Evolutionary conservation across 495 filamentous ascomycete species (phyloP).

Genomic region (Aspergillus bridgeri): DNA sequence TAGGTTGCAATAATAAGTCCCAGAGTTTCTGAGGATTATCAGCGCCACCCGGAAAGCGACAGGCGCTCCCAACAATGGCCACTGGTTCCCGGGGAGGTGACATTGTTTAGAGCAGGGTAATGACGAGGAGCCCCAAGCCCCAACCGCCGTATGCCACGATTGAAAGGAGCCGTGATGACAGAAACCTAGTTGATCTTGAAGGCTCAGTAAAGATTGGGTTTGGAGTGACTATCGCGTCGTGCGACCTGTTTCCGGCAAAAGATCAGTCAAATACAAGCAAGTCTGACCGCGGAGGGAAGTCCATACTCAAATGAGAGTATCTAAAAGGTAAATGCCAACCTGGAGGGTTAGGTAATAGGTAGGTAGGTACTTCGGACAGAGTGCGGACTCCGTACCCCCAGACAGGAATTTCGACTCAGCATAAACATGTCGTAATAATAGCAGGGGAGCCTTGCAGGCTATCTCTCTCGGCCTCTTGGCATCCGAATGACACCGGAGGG

Average conservation of each 20-base stretch:
- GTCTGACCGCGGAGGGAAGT: neutral
- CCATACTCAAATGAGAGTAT: neutral
- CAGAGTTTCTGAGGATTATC: slow-evolving; percentile 14
- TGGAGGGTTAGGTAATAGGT: neutral
- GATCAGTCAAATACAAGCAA: too few relatives aligned
- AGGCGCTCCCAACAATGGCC: slow-evolving; percentile 24
- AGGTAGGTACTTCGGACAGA: too few relatives aligned
- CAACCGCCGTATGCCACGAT: neutral
- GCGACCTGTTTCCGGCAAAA: neutral
- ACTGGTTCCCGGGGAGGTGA: slow-evolving; percentile 8
- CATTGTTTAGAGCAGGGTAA: neutral
- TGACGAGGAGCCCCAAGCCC: neutral
- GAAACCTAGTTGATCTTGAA: neutral
- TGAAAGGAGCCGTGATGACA: neutral
- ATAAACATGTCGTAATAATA: too few relatives aligned
- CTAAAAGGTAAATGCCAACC: neutral
- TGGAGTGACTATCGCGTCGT: neutral
- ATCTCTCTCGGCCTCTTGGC: neutral
- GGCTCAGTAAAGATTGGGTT: too few relatives aligned
- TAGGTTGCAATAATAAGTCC: slow-evolving; percentile 17
- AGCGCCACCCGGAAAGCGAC: slow-evolving; percentile 23
- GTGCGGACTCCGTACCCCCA: neutral
- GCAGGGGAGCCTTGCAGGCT: neutral
- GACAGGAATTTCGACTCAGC: too few relatives aligned
- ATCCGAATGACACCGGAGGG: neutral